Base-by-base conservation (phyloP, 768 basidiomycete species). In the Rhodocollybia butyracea region DNA sequence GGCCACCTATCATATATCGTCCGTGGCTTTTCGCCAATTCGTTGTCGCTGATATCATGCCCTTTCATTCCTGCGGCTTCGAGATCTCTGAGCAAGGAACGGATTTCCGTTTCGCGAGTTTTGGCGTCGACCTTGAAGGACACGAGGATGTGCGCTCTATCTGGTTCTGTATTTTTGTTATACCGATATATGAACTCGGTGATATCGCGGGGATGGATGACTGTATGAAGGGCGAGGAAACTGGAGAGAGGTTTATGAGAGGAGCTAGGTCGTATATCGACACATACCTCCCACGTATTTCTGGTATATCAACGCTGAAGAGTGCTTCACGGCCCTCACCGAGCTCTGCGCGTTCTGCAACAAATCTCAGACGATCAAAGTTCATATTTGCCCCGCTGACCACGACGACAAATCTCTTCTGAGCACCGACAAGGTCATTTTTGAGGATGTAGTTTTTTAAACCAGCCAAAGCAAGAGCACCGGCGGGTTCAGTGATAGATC, bases 331-430 rank as follows among this genome's bases (percentile, higher is more conserved):
- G 11, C 96, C 89, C 70, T 99, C 97, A 59, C 97, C 97, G 19
- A 98, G 78, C 69, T 98, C 94, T 3, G 97, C 97, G 55, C 97
- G 94, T 68, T 99, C 97, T 19, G 97, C 91, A n/a, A 99, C 95
- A 67, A 98, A 99, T 10, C 97, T 84, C 43, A 99, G 71, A 40
- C 96, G 84, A 65, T 94, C 91, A 70, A 99, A 99, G 73, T 99
- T 98, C 92, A 99, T 97, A 73, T 99, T 98, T 17, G 96, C 97
- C 21, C 97, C 97, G 64, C 92, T 95, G 59, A 98, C 75, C 51
- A 98, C 85, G 5, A 84, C 94, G 29, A 98, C 95, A 60, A 95
- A 97, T 55, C 83, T 86, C 73, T 92, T 92, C 54, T 88, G 80
- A 2, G 90, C 84, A 34, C 91, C 91, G 50, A 94, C 62, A 31